Conservation (phyloP, 2,329 filamentous ascomycete genomes). For the Trichoderma oligosporum region DNA sequence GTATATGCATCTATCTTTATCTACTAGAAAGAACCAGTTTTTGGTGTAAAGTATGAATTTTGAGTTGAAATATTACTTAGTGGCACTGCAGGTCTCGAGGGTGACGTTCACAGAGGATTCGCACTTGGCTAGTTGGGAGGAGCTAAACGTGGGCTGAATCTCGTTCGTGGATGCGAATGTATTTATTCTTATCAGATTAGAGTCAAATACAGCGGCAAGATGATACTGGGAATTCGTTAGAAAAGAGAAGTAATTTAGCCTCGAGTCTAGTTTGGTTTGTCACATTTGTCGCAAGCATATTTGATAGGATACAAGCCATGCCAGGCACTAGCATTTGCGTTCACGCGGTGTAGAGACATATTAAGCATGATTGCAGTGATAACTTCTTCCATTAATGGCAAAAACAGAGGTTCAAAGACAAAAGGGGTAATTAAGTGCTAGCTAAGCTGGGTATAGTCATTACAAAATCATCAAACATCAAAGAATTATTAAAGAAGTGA, state of each 20-base stretch:
- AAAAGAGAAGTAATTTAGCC: neutral
- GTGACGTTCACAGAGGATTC: neutral
- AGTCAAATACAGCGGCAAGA: too few species aligned
- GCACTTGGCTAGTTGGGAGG: neutral
- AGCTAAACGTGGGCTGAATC: neutral
- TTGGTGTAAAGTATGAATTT: too few species aligned
- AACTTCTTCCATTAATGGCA: neutral
- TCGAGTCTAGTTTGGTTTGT: neutral
- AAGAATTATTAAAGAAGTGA: neutral
- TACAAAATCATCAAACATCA: neutral
- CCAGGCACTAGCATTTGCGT: neutral
- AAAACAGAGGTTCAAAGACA: neutral
- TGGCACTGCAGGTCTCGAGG: neutral
- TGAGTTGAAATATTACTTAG: neutral
- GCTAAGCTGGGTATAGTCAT: slow-evolving; percentile 13
- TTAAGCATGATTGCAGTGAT: neutral
- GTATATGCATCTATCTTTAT: too few species aligned
- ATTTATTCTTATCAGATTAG: too few species aligned
- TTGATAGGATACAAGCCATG: neutral
- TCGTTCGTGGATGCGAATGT: slow-evolving; percentile 2
- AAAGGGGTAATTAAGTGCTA: slow-evolving; percentile 1
- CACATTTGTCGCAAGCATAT: neutral
- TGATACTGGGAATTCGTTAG: neutral
- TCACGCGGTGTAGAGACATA: neutral
- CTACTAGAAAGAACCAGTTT: too few species aligned